Evolutionary conservation across 1,139 yeast species (phyloP).

Genomic region (Kodamaea alishanica): DNA sequence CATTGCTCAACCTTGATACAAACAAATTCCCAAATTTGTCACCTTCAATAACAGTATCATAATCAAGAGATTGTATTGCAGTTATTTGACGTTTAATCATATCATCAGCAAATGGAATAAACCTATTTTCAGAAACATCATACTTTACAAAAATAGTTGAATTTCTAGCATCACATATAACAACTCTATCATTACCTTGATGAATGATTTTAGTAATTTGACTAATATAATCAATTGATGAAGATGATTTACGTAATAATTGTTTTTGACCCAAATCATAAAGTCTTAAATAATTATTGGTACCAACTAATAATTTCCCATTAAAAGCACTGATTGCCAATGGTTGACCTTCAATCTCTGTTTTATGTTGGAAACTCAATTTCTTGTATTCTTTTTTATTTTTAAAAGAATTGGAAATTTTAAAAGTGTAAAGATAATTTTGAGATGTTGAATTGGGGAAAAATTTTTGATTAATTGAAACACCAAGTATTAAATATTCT

Average conservation of each 20-base stretch:
- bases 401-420: slow-evolving; percentile 24
- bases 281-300: slow-evolving; percentile 51
- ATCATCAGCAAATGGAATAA: slow-evolving; percentile 71
- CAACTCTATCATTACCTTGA: slow-evolving; percentile 54
- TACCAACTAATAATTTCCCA: slow-evolving; percentile 60
- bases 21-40: slow-evolving; percentile 84
- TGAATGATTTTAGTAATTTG: slow-evolving; percentile 51
- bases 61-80: slow-evolving; percentile 57
- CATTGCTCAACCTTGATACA: slow-evolving; percentile 56
- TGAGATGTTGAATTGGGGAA: slow-evolving; percentile 31
- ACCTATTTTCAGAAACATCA: slow-evolving; percentile 47
- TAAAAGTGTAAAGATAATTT: slow-evolving; percentile 44
- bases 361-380: slow-evolving; percentile 56
- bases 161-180: slow-evolving; percentile 62
- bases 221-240: slow-evolving; percentile 34
- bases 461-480: slow-evolving; percentile 34
- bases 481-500: slow-evolving; percentile 48
- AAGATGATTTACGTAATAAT: slow-evolving; percentile 60
- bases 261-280: slow-evolving; percentile 81
- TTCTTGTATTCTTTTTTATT: slow-evolving; percentile 24
- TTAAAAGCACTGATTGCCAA: slow-evolving; percentile 54
- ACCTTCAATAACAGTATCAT: slow-evolving; percentile 77
- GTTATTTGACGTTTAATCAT: slow-evolving; percentile 65
- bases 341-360: slow-evolving; percentile 51
- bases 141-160: slow-evolving; percentile 60